Evolutionary conservation across 176 grass and related monocot species (phyloP).

Genomic region (Rhynchospora pubera): DNA sequence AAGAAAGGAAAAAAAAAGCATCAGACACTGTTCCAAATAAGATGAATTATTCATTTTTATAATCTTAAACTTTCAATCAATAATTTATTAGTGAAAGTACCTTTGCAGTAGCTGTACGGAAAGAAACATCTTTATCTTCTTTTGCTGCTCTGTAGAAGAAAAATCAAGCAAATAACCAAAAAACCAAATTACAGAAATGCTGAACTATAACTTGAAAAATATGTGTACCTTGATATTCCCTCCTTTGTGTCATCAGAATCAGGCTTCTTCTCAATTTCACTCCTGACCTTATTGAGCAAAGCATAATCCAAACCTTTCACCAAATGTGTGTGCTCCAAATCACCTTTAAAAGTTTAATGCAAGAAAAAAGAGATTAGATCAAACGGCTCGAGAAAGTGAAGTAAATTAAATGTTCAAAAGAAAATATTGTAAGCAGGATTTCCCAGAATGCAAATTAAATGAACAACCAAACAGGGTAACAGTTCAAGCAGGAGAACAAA

Average conservation of each 20-base stretch:
- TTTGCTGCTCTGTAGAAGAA: slow-evolving; percentile 45
- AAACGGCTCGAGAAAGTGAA: slow-evolving; percentile 2
- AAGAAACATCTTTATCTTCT: slow-evolving; percentile 62
- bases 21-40: background rate
- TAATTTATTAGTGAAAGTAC: slow-evolving; percentile 26
- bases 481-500: background rate
- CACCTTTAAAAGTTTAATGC: slow-evolving; percentile 49
- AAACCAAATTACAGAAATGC: slow-evolving; percentile 3
- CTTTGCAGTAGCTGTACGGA: slow-evolving; percentile 88
- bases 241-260: slow-evolving; percentile 81
- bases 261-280: slow-evolving; percentile 98
- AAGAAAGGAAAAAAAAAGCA: slow-evolving; percentile 23
- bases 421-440: background rate
- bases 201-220: background rate
- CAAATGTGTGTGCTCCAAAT: slow-evolving; percentile 98
- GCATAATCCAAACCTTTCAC: slow-evolving; percentile 99
- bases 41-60: background rate
- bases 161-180: slow-evolving; percentile 18
- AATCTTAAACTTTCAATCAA: background rate
- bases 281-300: slow-evolving; percentile 92
- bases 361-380: slow-evolving; percentile 15
- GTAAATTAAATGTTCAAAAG: background rate
- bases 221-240: slow-evolving; percentile 54
- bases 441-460: background rate
- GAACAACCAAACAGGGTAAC: background rate